These are phyloP conservation scores for Cucumis hystrix DNA, from an alignment of 306 rosid genomes.

Conservation along the genomic window DNA sequence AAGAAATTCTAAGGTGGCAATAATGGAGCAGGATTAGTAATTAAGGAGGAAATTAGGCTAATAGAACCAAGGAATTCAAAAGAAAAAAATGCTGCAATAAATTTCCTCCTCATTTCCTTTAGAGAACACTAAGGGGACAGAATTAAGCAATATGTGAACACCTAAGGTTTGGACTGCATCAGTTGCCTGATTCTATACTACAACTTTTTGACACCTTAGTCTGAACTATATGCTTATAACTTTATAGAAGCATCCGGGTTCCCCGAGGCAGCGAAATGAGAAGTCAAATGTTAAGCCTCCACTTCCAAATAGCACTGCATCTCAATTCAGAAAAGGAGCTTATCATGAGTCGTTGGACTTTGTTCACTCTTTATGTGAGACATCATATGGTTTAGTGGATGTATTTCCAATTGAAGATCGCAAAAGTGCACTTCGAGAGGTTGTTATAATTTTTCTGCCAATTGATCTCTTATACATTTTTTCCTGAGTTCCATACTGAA, in stretches of 20 bases:
- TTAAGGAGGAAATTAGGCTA: not conserved
- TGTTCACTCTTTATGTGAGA: conserved; percentile 88
- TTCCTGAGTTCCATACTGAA: not conserved
- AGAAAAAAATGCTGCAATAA: not conserved
- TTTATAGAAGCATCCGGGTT: conserved; percentile 62
- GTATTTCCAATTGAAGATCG: conserved; percentile 97
- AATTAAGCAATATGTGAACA: not conserved
- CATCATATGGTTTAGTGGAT: conserved; percentile 91
- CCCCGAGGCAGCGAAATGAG: conserved; percentile 58
- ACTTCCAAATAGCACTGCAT: conserved; percentile 41
- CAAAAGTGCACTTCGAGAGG: conserved; percentile 91
- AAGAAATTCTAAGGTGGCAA: not conserved
- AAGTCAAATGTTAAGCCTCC: conserved; percentile 72
- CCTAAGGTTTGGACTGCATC: not conserved
- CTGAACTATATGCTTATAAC: not conserved
- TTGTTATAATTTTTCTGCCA: conserved; percentile 18
- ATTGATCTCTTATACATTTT: not conserved
- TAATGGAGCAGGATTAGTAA: not conserved
- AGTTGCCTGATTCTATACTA: not conserved
- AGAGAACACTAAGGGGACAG: not conserved
- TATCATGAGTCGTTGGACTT: conserved; percentile 82
- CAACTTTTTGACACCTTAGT: not conserved
- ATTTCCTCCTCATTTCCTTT: not conserved
- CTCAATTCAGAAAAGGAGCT: conserved; percentile 84
- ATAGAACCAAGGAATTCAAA: not conserved